These are phyloP conservation scores for Trichocomaceae sp. DNA, from an alignment of 2,329 filamentous ascomycete species.

Conservation along the genomic window DNA sequence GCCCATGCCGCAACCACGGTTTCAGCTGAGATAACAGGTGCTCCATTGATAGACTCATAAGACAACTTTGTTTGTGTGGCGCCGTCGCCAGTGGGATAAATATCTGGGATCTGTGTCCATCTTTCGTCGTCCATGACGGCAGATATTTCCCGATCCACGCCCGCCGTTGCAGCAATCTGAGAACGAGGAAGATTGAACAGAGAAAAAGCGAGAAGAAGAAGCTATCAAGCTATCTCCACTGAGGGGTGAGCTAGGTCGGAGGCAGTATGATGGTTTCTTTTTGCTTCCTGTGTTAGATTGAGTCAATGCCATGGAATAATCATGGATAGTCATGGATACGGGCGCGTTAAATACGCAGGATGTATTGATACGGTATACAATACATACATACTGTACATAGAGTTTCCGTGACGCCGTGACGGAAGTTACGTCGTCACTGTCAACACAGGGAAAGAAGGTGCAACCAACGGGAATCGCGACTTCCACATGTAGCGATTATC, in stretches of 20 bases:
- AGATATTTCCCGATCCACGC: background rate
- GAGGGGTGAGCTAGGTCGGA: conserved; percentile 6
- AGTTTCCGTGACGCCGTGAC: too few relatives aligned
- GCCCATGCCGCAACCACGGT: conserved; percentile 26
- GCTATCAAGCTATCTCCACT: conserved; percentile 6
- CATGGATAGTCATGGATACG: too few relatives aligned
- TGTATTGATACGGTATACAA: background rate
- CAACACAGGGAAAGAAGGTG: background rate
- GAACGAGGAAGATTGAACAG: background rate
- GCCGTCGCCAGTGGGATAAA: conserved; percentile 15
- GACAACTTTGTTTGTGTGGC: conserved; percentile 13
- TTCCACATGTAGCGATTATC: background rate
- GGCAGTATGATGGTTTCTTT: background rate
- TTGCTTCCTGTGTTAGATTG: too few relatives aligned
- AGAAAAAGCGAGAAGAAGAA: background rate
- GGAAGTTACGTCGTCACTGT: background rate
- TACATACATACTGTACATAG: too few relatives aligned
- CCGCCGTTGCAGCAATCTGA: background rate
- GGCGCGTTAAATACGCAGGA: background rate
- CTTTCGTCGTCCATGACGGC: conserved; percentile 18
- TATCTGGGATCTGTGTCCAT: conserved; percentile 19
- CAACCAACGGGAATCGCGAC: background rate
- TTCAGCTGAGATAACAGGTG: conserved; percentile 16
- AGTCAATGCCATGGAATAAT: background rate
- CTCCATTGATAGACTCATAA: conserved; percentile 18